Evolutionary conservation across 1,284 basidiomycete species (phyloP).

Genomic region (Cryptococcus hybrid): DNA sequence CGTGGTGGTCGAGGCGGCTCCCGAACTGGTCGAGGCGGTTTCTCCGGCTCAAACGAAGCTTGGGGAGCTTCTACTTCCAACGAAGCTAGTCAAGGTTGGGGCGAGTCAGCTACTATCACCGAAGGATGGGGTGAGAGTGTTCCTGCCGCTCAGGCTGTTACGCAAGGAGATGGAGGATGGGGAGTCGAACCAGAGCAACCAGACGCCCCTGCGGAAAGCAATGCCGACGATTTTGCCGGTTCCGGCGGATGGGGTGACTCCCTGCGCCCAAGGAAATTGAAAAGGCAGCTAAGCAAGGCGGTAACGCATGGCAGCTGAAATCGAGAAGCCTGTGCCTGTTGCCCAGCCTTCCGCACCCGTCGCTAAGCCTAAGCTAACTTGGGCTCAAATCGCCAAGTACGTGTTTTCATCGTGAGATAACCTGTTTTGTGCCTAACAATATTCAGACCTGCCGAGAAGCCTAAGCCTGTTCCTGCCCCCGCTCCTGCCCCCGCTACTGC

Average conservation of each 20-base stretch:
- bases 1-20: slow-evolving; percentile 40
- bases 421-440: not conserved
- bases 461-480: slow-evolving; percentile 59
- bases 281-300: slow-evolving; percentile 38
- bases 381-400: slow-evolving; percentile 53
- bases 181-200: not conserved
- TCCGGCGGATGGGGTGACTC: slow-evolving; percentile 43
- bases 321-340: slow-evolving; percentile 29
- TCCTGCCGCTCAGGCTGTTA: not conserved
- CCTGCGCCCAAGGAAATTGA: slow-evolving; percentile 41
- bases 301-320: slow-evolving; percentile 33
- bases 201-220: slow-evolving; percentile 13
- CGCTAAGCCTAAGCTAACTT: slow-evolving; percentile 49
- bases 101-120: slow-evolving; percentile 9
- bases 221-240: slow-evolving; percentile 41
- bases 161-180: not conserved
- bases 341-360: slow-evolving; percentile 19
- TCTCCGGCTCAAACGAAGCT: slow-evolving; percentile 22
- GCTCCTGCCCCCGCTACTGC: slow-evolving; percentile 56
- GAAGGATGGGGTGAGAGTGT: slow-evolving; percentile 17
- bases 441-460: slow-evolving; percentile 46
- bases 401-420: not conserved
- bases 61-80: slow-evolving; percentile 42
- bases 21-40: slow-evolving; percentile 43
- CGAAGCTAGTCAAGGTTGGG: slow-evolving; percentile 36